Conservation (phyloP, 768 basidiomycete species). For the Boletus sp. region DNA sequence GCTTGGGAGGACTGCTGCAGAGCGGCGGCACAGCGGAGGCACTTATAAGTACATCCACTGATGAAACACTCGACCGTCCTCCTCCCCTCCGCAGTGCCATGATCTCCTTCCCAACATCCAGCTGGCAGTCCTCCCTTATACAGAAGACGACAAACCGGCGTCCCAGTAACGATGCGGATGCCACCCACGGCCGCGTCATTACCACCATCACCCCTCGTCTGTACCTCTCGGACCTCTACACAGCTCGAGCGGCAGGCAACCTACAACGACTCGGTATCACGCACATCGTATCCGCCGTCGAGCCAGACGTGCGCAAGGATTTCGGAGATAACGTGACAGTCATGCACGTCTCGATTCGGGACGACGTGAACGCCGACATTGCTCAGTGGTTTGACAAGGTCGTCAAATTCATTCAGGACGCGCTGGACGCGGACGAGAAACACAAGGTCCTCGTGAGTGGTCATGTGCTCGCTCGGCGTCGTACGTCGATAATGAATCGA, state of each 20-base stretch:
- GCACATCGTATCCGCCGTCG: constrained; percentile 68
- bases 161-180: constrained; percentile 5
- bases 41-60: constrained; percentile 4
- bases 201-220: constrained; percentile 45
- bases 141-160: constrained; percentile 17
- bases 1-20: background rate
- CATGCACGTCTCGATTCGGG: constrained; percentile 53
- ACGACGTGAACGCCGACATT: constrained; percentile 42
- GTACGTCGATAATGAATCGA: background rate
- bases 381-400: constrained; percentile 45
- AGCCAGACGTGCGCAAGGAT: constrained; percentile 33
- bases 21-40: background rate
- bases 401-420: constrained; percentile 51
- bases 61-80: constrained; percentile 4
- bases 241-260: constrained; percentile 48
- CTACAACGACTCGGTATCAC: constrained; percentile 64
- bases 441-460: constrained; percentile 51
- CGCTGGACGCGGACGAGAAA: constrained; percentile 41
- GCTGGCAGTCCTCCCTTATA: constrained; percentile 30
- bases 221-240: constrained; percentile 62
- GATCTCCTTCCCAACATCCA: constrained; percentile 32
- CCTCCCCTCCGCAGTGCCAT: constrained; percentile 13
- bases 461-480: background rate
- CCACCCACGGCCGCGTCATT: constrained; percentile 21
- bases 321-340: constrained; percentile 36